phyloP scores from a whole-genome alignment of 2,329 filamentous ascomycete species.

The Dactylonectria estremocensis region DNA sequence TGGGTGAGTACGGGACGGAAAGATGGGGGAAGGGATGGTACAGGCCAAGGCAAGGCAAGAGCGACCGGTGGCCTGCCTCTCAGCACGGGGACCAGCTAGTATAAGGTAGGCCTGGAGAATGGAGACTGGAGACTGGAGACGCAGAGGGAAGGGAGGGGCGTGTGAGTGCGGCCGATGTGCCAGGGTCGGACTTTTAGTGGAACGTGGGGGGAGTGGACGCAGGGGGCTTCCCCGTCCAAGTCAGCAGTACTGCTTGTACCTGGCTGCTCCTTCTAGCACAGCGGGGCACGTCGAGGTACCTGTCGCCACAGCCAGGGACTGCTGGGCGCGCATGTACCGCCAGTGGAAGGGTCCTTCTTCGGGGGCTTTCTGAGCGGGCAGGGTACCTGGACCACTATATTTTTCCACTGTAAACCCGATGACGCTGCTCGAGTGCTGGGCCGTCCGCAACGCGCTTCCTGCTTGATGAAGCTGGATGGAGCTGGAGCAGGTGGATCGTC shows the following conservation, averaged over 20 bases:
- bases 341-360: slow-evolving; percentile 29
- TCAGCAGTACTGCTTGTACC: slow-evolving; percentile 22
- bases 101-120: slow-evolving; percentile 34
- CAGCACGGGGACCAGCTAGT: slow-evolving; percentile 29
- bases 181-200: slow-evolving; percentile 32
- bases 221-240: slow-evolving; percentile 21
- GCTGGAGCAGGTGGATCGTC: slow-evolving; percentile 1
- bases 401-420: slow-evolving; percentile 20
- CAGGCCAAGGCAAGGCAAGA: slow-evolving; percentile 38
- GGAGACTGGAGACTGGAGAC: slow-evolving; percentile 26
- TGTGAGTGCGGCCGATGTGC: slow-evolving; percentile 18
- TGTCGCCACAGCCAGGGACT: neutral
- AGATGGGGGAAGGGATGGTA: slow-evolving; percentile 43
- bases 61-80: slow-evolving; percentile 26
- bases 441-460: too few relatives aligned
- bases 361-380: slow-evolving; percentile 23
- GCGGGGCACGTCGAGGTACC: slow-evolving; percentile 20
- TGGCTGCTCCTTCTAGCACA: slow-evolving; percentile 12
- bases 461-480: neutral
- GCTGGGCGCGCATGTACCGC: slow-evolving; percentile 17
- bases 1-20: slow-evolving; percentile 42
- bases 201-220: slow-evolving; percentile 27
- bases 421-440: slow-evolving; percentile 6
- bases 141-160: slow-evolving; percentile 25
- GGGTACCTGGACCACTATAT: slow-evolving; percentile 16